Percentiles rank a stretch among this genome's conserved stretches.
Conservation (phyloP, 345 rosid species). For the Ailanthus altissimus region DNA sequence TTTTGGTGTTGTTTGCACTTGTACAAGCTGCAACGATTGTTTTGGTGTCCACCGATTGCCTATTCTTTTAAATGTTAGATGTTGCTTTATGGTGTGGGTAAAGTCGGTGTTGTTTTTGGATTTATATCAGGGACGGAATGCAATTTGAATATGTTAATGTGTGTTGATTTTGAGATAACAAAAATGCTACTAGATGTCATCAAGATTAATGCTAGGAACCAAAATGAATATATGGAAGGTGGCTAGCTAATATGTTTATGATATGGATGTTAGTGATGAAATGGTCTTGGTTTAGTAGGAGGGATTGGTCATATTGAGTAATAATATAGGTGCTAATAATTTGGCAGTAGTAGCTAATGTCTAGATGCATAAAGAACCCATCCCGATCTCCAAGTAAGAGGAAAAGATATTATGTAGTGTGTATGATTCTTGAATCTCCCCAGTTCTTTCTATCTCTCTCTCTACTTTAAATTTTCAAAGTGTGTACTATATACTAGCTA, state of each 20-base stretch:
- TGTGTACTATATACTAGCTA: too few species aligned
- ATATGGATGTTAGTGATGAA: background rate
- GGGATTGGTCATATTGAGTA: background rate
- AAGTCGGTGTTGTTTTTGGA: background rate
- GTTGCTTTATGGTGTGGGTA: background rate
- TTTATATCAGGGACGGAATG: background rate
- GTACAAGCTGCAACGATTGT: background rate
- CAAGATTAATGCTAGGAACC: background rate
- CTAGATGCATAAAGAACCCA: background rate
- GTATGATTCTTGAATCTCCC: background rate
- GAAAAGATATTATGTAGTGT: background rate
- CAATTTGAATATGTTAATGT: background rate
- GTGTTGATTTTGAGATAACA: background rate
- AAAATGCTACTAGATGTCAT: background rate
- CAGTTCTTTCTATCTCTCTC: background rate
- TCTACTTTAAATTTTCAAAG: slow-evolving; percentile 15
- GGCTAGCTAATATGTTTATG: background rate
- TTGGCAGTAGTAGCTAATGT: background rate
- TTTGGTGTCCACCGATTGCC: background rate
- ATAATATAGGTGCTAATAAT: background rate
- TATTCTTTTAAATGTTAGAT: background rate
- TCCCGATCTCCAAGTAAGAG: background rate
- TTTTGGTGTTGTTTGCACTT: background rate
- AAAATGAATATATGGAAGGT: background rate
- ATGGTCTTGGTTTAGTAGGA: background rate